Conservation (phyloP, 495 filamentous ascomycete genomes). For the Talaromyces wortmannii region DNA sequence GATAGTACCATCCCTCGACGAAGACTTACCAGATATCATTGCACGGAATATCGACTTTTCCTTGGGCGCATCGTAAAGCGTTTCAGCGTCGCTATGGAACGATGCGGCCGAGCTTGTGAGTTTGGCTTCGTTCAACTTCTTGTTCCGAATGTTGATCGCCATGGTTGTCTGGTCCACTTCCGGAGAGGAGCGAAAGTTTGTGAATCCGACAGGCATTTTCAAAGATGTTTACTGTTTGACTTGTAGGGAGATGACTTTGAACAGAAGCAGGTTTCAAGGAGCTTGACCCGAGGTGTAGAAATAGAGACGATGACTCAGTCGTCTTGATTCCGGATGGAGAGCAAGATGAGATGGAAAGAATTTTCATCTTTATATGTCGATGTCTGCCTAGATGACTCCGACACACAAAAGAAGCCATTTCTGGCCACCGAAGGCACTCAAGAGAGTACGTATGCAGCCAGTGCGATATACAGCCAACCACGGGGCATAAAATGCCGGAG, state of each 20-base stretch:
- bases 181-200: slow-evolving; percentile 2
- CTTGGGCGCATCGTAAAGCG: neutral
- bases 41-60: neutral
- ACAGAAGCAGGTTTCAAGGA: neutral
- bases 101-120: neutral
- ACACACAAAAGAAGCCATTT: neutral
- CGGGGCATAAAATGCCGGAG: neutral
- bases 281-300: neutral
- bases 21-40: neutral
- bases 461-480: neutral
- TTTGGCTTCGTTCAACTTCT: neutral
- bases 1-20: neutral
- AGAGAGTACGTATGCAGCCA: neutral
- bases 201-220: slow-evolving; percentile 4
- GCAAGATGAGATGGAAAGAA: too few relatives aligned
- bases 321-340: too few relatives aligned
- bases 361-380: too few relatives aligned
- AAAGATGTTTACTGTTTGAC: neutral
- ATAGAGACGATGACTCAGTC: neutral
- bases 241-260: neutral
- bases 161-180: slow-evolving; percentile 1
- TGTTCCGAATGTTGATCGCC: neutral
- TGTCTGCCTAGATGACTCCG: too few relatives aligned
- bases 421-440: neutral
- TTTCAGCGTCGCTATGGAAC: slow-evolving; percentile 3